Percentiles rank a stretch among this genome's conserved stretches.
Conservation (phyloP, 176 grass and related monocot genomes). For the barley (Hordeum vulgare) region MorexV3_pseudomolecules_assembly NC_058520.1:201497070-201497569, state of each 20-base stretch:
- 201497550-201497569: no score
- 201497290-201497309: not conserved
- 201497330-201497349: not conserved
- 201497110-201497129: slow-evolving; percentile 63
- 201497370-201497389: not conserved
- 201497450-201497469: no score
- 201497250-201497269: not conserved
- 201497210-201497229: not conserved
- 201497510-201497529: no score
- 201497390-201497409: not conserved
- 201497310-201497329: not conserved
- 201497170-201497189: slow-evolving; percentile 62
- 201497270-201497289: not conserved
- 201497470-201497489: no score
- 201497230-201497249: slow-evolving; percentile 1
- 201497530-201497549: no score
- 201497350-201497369: not conserved
- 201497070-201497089: slow-evolving; percentile 45
- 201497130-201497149: slow-evolving; percentile 71
- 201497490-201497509: no score
- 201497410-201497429: no score
- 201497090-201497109: slow-evolving; percentile 90
- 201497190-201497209: not conserved
- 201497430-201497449: no score
- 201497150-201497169: slow-evolving; percentile 80